Evolutionary conservation across 768 basidiomycete species (phyloP).

Genomic region (Neoboletus brunneissimus): DNA sequence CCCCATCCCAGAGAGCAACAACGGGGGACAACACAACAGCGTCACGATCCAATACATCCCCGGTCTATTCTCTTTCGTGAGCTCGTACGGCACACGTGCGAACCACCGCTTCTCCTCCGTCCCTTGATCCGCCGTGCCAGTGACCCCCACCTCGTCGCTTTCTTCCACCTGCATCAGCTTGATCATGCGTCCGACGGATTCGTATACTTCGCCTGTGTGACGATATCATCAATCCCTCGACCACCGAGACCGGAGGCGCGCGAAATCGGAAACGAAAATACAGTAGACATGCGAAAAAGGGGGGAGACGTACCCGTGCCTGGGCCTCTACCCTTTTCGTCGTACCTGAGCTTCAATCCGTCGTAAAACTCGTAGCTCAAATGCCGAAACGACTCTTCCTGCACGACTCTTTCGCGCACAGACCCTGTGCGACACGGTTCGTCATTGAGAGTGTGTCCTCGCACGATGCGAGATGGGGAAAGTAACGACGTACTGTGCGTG

Average conservation of each 20-base stretch:
- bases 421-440: not conserved
- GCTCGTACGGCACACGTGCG: conserved; percentile 13
- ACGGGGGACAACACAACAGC: conserved; percentile 12
- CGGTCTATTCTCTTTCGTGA: not conserved
- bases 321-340: conserved; percentile 14
- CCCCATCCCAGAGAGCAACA: conserved; percentile 13
- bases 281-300: not conserved
- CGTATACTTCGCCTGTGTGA: conserved; percentile 24
- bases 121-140: not conserved
- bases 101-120: conserved; percentile 10
- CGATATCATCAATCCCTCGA: not conserved
- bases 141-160: not conserved
- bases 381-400: conserved; percentile 14
- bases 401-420: conserved; percentile 16
- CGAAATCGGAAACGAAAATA: not conserved
- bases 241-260: too few relatives aligned
- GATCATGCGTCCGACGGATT: conserved; percentile 22
- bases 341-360: conserved; percentile 13
- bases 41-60: conserved; percentile 8
- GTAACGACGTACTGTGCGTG: conserved; percentile 11
- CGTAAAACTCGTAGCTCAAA: conserved; percentile 21
- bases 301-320: conserved; percentile 9
- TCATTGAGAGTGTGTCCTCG: not conserved
- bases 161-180: conserved; percentile 16
- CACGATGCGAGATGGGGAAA: not conserved